Base-by-base conservation (phyloP, 2,329 filamentous ascomycete genomes). In the Sarocladiaceae sp. region DNA sequence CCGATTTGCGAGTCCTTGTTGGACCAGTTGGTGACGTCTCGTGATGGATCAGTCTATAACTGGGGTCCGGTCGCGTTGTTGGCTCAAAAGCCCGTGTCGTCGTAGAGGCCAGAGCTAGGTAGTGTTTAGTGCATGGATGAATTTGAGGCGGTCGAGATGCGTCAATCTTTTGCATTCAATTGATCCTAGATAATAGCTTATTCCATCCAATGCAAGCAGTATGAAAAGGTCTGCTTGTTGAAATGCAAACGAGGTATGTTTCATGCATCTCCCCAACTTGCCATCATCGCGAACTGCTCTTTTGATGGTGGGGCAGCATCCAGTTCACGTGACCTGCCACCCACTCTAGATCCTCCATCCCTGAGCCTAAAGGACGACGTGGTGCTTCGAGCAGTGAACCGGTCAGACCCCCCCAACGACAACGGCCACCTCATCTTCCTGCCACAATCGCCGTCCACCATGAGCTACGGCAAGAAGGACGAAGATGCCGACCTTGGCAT, bases 381-480 rank as follows among this genome's bases (percentile, higher is more conserved):
- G 63, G 62, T 65, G 63, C 60, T 63, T 61, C 52, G 24, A 29
- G 33, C 39, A 48, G 57, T 33, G 54, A 51, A 49, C 52, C 52
- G 55, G 52, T 53, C 55, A 55, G 51, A 60, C 57, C 54, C 27
- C 23, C 40, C 40, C 56, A 57, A 58, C 58, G 56, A 55, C 55
- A 59, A 56, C 57, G 53, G 56, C 53, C 55, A 60, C 56, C 53
- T 55, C 53, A 53, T 52, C 54, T 52, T 51, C 50, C 47, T 45
- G 33, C 54, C 53, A 58, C 55, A 57, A 43, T 55, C 58, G 56
- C 57, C 59, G 68, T 70, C 69, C 72, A 81, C 56, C 62, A 95
- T 95, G 90, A 93, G 85, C 71, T 95, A 93, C 80, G 84, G 91
- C 75, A 98, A 98, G 75, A 97, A 95, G 77, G 91, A 98, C 69